Evolutionary conservation across 495 filamentous ascomycete species (phyloP).

Genomic region (Xylaria nigripes): DNA sequence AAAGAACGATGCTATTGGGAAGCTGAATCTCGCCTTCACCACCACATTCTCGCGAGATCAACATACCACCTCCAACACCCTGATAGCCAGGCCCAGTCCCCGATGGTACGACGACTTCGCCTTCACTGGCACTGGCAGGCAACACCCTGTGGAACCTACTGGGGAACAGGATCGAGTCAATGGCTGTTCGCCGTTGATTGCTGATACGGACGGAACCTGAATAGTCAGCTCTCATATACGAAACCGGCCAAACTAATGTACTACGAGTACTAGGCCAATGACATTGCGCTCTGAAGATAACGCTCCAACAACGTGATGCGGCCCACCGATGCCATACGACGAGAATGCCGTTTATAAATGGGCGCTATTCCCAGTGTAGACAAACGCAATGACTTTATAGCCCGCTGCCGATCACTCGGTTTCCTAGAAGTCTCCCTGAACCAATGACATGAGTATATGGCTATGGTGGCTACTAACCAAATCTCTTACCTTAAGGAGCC

Average conservation of each 20-base stretch:
- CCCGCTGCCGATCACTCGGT: neutral
- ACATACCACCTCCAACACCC: neutral
- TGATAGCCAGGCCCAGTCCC: neutral
- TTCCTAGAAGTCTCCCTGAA: neutral
- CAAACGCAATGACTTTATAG: neutral
- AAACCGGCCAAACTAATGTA: neutral
- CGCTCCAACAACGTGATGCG: neutral
- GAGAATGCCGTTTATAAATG: conserved; percentile 1
- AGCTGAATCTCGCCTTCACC: neutral
- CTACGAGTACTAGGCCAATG: neutral
- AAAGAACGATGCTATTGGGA: neutral
- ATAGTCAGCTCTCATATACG: neutral
- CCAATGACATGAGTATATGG: conserved; percentile 4
- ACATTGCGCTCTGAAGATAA: neutral
- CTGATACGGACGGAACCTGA: neutral
- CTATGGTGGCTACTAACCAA: neutral
- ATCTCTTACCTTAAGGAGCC: conserved; percentile 9
- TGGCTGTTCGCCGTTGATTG: neutral
- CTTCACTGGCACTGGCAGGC: neutral
- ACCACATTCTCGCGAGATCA: neutral
- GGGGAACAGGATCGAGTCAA: neutral
- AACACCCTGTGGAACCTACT: neutral
- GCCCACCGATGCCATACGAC: neutral
- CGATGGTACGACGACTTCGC: neutral
- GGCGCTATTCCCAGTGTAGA: neutral